These are phyloP conservation scores for Phytophthora tentaculata DNA, from an alignment of 352 stramenopile species.

Conservation along the genomic window DNA sequence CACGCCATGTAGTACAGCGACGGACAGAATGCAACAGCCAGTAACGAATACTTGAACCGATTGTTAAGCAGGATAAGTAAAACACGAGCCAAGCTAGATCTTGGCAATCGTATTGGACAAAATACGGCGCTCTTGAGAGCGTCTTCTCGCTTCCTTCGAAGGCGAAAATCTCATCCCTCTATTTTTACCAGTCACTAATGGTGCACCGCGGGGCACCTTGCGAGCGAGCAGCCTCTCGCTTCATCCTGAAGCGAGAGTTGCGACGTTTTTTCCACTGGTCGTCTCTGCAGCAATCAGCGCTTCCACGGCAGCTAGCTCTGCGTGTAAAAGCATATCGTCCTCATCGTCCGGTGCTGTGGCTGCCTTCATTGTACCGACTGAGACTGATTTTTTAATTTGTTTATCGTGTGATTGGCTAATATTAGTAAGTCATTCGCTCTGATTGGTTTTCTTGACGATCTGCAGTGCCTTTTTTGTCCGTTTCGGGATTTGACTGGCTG, in stretches of 20 bases:
- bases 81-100: not conserved
- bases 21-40: constrained; percentile 4
- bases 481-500: not conserved
- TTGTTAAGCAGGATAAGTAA: constrained; percentile 1
- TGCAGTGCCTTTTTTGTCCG: not conserved
- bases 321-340: not conserved
- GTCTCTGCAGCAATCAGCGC: not conserved
- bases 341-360: not conserved
- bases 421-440: not conserved
- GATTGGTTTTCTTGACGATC: not conserved
- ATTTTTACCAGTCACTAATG: not conserved
- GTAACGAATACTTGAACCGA: not conserved
- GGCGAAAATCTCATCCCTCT: not conserved
- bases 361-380: not conserved
- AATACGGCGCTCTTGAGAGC: not conserved
- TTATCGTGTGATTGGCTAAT: not conserved
- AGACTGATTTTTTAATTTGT: no score
- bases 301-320: not conserved
- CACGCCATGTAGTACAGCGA: no score
- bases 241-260: constrained; percentile 12
- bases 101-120: not conserved
- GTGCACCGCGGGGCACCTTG: constrained; percentile 9
- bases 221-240: not conserved
- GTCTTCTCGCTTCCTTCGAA: constrained; percentile 15
- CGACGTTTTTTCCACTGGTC: not conserved